Conservation (phyloP, 805 yeast species). For the Kodamaea fukazawae region DNA sequence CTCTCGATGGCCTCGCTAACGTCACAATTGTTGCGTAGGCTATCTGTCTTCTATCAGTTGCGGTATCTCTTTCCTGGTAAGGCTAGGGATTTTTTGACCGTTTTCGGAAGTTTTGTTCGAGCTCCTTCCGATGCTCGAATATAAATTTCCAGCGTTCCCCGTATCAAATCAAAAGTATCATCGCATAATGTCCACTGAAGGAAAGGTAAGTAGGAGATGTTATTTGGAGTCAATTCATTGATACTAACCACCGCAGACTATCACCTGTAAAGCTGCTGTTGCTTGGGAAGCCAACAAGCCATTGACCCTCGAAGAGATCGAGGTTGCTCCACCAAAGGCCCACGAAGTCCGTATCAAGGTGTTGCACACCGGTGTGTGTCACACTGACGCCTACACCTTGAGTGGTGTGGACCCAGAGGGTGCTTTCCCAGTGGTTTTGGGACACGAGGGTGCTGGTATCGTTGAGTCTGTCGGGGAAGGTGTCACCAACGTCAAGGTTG, state of each 20-base stretch:
- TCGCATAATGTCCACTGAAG: constrained; percentile 22
- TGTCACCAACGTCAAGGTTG: constrained; percentile 83
- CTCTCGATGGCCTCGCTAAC: too few relatives aligned
- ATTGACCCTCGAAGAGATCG: constrained; percentile 77
- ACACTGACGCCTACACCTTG: constrained; percentile 95
- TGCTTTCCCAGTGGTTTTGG: constrained; percentile 86
- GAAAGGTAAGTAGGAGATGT: constrained; percentile 26
- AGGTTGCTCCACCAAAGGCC: constrained; percentile 91
- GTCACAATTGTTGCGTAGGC: too few relatives aligned
- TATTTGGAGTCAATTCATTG: too few relatives aligned
- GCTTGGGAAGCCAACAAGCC: constrained; percentile 95
- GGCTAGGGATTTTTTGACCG: too few relatives aligned
- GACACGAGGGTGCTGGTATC: constrained; percentile 98
- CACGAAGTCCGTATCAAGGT: constrained; percentile 95
- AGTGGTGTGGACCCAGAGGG: constrained; percentile 97
- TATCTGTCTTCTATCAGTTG: too few relatives aligned
- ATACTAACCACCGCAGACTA: constrained; percentile 42
- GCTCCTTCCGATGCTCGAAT: too few relatives aligned
- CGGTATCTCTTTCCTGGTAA: too few relatives aligned
- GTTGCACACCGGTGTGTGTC: constrained; percentile 91
- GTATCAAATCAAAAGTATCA: constrained; percentile 5
- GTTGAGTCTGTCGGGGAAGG: constrained; percentile 96
- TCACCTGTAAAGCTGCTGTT: constrained; percentile 92
- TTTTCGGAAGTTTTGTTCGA: too few relatives aligned
- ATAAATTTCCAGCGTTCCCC: too few relatives aligned